Evolutionary conservation across 306 rosid genomes (phyloP).

Genomic region (Malus sieversii): DNA sequence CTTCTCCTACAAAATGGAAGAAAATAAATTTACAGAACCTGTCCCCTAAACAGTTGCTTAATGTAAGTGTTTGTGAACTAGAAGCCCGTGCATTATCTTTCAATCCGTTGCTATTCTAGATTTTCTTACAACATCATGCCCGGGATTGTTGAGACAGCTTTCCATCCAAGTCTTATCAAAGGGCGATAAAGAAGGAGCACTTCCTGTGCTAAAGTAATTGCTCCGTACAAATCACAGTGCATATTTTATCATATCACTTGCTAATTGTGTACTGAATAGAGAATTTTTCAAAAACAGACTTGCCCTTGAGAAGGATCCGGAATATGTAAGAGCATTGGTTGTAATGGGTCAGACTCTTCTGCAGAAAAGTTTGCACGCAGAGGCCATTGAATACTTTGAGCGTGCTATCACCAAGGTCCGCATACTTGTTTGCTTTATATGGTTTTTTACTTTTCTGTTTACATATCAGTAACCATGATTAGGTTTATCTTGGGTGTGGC

Average conservation of each 20-base stretch:
- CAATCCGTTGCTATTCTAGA: neutral
- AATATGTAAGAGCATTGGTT: constrained; percentile 54
- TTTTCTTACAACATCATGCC: constrained; percentile 7
- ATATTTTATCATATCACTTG: neutral
- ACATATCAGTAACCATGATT: neutral
- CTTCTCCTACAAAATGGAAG: constrained; percentile 45
- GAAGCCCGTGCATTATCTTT: neutral
- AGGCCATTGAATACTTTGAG: constrained; percentile 57
- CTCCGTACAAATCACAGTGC: constrained; percentile 4
- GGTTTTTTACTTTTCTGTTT: constrained; percentile 3
- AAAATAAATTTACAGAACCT: constrained; percentile 44
- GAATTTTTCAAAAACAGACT: constrained; percentile 34
- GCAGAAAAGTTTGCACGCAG: constrained; percentile 50
- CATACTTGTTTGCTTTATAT: neutral
- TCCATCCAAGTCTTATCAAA: constrained; percentile 51
- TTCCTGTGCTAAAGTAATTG: constrained; percentile 64
- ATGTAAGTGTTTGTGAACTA: constrained; percentile 49
- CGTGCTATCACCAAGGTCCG: constrained; percentile 70
- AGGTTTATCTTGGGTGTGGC: neutral
- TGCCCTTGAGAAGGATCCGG: constrained; percentile 88
- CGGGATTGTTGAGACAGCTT: constrained; percentile 48
- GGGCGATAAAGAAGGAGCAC: constrained; percentile 53
- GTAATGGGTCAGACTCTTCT: constrained; percentile 71
- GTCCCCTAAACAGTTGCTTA: constrained; percentile 50
- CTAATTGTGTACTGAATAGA: constrained; percentile 2